Evolutionary conservation across 805 yeast species (phyloP), one percentile per base, ranked within the genome.

Genomic region (Maudiozyma barnettii): DNA sequence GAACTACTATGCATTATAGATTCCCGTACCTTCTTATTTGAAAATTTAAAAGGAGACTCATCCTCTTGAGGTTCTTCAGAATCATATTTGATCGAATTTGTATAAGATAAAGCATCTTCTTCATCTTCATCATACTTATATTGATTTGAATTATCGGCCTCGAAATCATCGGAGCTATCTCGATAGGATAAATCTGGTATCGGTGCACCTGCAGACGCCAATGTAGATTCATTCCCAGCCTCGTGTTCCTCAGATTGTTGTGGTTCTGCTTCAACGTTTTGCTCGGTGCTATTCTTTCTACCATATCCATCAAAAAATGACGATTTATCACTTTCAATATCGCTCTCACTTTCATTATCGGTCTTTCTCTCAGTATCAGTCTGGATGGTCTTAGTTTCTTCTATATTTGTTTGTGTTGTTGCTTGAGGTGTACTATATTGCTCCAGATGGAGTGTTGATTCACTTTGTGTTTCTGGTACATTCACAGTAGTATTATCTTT

Each of bases 1-100:
- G 46, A 52, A 38, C 53, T 50, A 10, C 58, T 48, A 21, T 49
- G 56, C 7, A 53, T 41, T 5, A 49, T 46, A 12, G 61, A 53
- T 16, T 51, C 49, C 29, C 57, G 53, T 16, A 39, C 21, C n/a
- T 40, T 42, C 38, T 47, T 50, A 9, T 45, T 45, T 19, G 45
- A 30, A 43, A 52, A 52, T 35, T 48, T 50, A 30, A 50, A 49
- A n/a, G 45, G 39, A 16, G 45, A 52, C 9, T 49, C 52, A 36
- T 43, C 46, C 29, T 40, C 48, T 40, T 40, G 20, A 18, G 33
- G 41, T 10, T 38, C 44, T 12, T 43, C 54, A 19, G 50, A 50
- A 5, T 45, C 45, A 26, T 49, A 47, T 1, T 36, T 39, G 12
- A 49, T 46, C 9, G 54, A 51, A 16, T 48, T 41, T 14, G 51